Evolutionary conservation across 345 rosid genomes (phyloP).

Genomic region (Mercurialis annua): DNA sequence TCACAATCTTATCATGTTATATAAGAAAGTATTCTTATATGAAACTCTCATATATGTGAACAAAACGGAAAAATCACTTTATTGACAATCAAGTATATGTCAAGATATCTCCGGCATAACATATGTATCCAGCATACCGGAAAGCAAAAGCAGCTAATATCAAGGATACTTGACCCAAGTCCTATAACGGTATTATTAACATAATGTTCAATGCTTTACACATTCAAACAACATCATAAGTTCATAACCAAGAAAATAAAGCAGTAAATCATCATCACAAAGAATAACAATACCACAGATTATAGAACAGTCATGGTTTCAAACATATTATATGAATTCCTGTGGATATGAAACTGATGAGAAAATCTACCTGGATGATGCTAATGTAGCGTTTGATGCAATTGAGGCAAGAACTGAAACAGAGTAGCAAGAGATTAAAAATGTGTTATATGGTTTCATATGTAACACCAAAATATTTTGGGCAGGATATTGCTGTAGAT

Average conservation of each 20-base stretch:
- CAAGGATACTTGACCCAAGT: constrained; percentile 67
- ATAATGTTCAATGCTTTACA: not conserved
- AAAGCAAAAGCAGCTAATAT: constrained; percentile 57
- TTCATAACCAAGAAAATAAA: not conserved
- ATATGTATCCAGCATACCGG: constrained; percentile 51
- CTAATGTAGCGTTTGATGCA: constrained; percentile 50
- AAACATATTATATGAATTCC: constrained; percentile 53
- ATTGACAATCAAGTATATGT: constrained; percentile 6
- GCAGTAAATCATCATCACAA: constrained; percentile 32
- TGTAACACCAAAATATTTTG: constrained; percentile 18
- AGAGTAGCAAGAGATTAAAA: constrained; percentile 4
- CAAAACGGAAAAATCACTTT: not conserved
- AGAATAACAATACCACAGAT: constrained; percentile 68
- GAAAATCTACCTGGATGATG: constrained; percentile 46
- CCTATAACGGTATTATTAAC: constrained; percentile 43
- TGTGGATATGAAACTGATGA: constrained; percentile 35
- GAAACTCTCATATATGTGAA: not conserved
- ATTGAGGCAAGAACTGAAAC: constrained; percentile 44
- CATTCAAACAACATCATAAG: not conserved
- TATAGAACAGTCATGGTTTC: constrained; percentile 74
- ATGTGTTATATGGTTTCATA: not conserved
- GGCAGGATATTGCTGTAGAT: constrained; percentile 52
- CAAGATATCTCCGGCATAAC: constrained; percentile 68
- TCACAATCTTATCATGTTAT: constrained; percentile 58
- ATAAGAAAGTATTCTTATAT: constrained; percentile 52